phyloP scores from a whole-genome alignment of 2,329 filamentous ascomycete species.

The Beauveria sp. region DNA sequence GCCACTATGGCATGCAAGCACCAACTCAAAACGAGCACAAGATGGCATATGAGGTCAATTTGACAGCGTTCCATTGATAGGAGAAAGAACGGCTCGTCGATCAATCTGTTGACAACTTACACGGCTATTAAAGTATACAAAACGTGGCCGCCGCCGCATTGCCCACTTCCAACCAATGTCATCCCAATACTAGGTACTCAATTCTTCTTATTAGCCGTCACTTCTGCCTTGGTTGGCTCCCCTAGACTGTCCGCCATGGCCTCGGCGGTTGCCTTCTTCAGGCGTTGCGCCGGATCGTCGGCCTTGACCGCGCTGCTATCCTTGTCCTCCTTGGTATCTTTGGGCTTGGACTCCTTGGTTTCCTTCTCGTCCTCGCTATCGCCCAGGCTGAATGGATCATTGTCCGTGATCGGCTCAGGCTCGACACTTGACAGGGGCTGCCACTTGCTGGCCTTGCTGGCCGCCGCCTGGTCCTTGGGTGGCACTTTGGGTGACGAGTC shows the following conservation, averaged over 20 bases:
- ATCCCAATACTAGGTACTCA: not conserved
- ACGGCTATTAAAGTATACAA: conserved; percentile 10
- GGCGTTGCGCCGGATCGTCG: conserved; percentile 48
- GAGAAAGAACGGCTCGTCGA: not conserved
- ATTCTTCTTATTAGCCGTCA: conserved; percentile 26
- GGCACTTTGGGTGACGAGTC: conserved; percentile 51
- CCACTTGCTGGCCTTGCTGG: conserved; percentile 85
- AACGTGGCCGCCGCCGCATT: not conserved
- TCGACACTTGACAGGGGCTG: conserved; percentile 80
- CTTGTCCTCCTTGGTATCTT: conserved; percentile 47
- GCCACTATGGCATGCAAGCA: not conserved
- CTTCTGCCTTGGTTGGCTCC: conserved; percentile 27
- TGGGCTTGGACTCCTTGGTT: conserved; percentile 38
- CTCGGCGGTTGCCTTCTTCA: conserved; percentile 58
- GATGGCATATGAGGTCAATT: not conserved
- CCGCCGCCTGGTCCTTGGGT: conserved; percentile 40
- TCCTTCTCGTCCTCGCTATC: conserved; percentile 91
- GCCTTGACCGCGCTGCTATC: conserved; percentile 45
- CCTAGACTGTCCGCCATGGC: conserved; percentile 51
- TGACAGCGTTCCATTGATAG: not conserved
- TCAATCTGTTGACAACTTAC: conserved; percentile 9
- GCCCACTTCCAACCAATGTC: not conserved
- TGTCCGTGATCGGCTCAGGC: conserved; percentile 75
- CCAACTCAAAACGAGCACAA: not conserved
- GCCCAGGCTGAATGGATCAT: conserved; percentile 93